phyloP scores from a whole-genome alignment of 1,284 basidiomycete genomes.

The Naganishia sp. region DNA sequence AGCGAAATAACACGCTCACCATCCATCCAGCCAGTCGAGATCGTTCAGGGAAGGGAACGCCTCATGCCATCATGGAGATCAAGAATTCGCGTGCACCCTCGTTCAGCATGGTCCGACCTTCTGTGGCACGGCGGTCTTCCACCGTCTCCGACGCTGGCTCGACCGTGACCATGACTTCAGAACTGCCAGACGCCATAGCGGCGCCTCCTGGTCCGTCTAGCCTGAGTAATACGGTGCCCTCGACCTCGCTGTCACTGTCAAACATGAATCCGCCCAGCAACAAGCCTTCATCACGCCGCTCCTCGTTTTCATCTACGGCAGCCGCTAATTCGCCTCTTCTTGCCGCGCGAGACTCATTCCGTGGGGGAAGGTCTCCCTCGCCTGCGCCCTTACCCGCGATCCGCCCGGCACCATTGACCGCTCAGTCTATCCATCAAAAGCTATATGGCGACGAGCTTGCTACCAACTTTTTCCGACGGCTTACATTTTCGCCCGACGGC shows the following conservation, averaged over 20 bases:
- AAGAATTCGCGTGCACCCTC: slow-evolving; percentile 54
- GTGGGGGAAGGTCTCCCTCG: slow-evolving; percentile 78
- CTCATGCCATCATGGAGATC: slow-evolving; percentile 49
- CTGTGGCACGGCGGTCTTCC: slow-evolving; percentile 67
- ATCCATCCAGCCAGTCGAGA: slow-evolving; percentile 62
- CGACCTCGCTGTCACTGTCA: slow-evolving; percentile 46
- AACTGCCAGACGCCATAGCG: slow-evolving; percentile 53
- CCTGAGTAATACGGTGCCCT: slow-evolving; percentile 57
- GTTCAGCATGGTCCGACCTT: slow-evolving; percentile 57
- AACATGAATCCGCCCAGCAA: slow-evolving; percentile 52
- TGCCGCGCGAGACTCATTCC: slow-evolving; percentile 38
- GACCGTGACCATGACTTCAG: slow-evolving; percentile 60
- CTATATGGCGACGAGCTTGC: slow-evolving; percentile 95
- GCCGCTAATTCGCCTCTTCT: slow-evolving; percentile 50
- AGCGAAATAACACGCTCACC: slow-evolving; percentile 75
- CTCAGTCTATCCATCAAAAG: slow-evolving; percentile 58
- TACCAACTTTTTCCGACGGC: slow-evolving; percentile 91
- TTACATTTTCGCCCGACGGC: slow-evolving; percentile 94
- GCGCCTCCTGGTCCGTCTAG: slow-evolving; percentile 60
- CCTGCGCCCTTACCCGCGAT: slow-evolving; percentile 87
- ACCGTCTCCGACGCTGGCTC: slow-evolving; percentile 73
- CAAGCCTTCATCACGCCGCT: slow-evolving; percentile 67
- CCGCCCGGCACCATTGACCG: slow-evolving; percentile 54
- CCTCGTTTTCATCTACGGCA: slow-evolving; percentile 71
- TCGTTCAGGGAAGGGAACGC: slow-evolving; percentile 19